Evolutionary conservation across 371 early-diverging fungal genomes (phyloP).

Genomic region (Conidiobolus incongruus): DNA sequence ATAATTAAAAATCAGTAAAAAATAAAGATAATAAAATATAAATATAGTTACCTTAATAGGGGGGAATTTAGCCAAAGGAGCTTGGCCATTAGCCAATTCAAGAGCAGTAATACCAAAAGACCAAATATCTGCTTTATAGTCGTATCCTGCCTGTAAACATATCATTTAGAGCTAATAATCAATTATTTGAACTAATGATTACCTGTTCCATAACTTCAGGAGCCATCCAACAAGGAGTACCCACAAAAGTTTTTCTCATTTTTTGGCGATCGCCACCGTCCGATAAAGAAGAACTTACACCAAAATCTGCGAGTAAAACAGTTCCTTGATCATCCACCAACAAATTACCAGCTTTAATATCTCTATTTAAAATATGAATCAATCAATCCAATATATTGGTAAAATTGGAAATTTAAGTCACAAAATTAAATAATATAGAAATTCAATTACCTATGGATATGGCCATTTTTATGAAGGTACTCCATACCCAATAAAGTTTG

Average conservation of each 20-base stretch:
- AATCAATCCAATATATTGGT: too few relatives aligned
- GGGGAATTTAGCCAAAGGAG: conserved; percentile 79
- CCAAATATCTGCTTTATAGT: conserved; percentile 84
- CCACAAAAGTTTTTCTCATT: conserved; percentile 73
- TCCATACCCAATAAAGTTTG: conserved; percentile 64
- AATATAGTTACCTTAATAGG: conserved; percentile 72
- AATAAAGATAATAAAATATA: too few relatives aligned
- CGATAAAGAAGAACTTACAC: conserved; percentile 56
- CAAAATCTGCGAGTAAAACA: conserved; percentile 79
- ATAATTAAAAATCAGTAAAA: too few relatives aligned
- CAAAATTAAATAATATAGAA: too few relatives aligned
- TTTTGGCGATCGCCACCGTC: conserved; percentile 53
- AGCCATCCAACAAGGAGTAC: conserved; percentile 75
- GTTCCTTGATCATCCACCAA: conserved; percentile 61
- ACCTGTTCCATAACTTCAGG: too few relatives aligned
- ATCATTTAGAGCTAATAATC: too few relatives aligned
- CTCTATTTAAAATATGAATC: too few relatives aligned
- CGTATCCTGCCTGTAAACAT: conserved; percentile 55
- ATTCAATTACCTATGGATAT: conserved; percentile 59
- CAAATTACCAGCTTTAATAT: conserved; percentile 79
- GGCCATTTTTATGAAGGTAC: conserved; percentile 68
- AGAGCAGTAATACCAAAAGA: conserved; percentile 79
- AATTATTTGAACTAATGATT: background rate
- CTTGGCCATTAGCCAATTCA: conserved; percentile 74
- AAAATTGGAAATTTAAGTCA: too few relatives aligned